Base-by-base conservation (phyloP, 495 filamentous ascomycete species). In the Penicillium cosmopolitanum region DNA sequence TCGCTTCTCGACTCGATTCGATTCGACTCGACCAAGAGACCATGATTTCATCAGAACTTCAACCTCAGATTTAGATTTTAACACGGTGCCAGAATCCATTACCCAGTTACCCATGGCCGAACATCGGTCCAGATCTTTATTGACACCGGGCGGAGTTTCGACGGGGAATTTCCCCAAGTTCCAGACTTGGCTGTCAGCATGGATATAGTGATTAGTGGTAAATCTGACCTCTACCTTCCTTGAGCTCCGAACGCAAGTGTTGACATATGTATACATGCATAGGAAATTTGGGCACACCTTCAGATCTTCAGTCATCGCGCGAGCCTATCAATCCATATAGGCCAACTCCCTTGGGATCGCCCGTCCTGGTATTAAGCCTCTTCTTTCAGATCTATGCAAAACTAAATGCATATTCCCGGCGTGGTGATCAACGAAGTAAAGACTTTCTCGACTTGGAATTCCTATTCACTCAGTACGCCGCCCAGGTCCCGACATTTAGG, bases 351-450 rank as follows among this genome's bases (percentile, higher is more conserved):
- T 46, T 62, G 40, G 60, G 60, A 1, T 66, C 64, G 3, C 64
- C 64, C 2, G 64, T 66, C 3, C 40, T 63, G 51, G 64, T 66
- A 19, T 54, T 66, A 12, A 57, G 64, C 3, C 55, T 66, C 35
- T 57, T 66, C 38, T 66, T 66, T 42, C 64, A 66, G 42, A 66
- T 66, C 21, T 63, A 63, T 46, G 64, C 64, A n/a, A 66, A 66
- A 35, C 53, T 66, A 19, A 53, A 66, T 23, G 64, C 64, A 13
- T 66, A 63, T 48, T 51, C 57, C n/a, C 47, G 56, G 18, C 60
- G 64, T 25, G 64, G 64, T 16, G 64, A 62, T 28, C 59, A 66
- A 28, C 60, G 60, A 8, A 66, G 64, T 46, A 66, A 66, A n/a
- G 64, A 66, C 38, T 66, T 66, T 38, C n/a, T 60, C 47, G 64